Conservation (phyloP, 495 filamentous ascomycete species). For the Aspergillus indologenus region DNA sequence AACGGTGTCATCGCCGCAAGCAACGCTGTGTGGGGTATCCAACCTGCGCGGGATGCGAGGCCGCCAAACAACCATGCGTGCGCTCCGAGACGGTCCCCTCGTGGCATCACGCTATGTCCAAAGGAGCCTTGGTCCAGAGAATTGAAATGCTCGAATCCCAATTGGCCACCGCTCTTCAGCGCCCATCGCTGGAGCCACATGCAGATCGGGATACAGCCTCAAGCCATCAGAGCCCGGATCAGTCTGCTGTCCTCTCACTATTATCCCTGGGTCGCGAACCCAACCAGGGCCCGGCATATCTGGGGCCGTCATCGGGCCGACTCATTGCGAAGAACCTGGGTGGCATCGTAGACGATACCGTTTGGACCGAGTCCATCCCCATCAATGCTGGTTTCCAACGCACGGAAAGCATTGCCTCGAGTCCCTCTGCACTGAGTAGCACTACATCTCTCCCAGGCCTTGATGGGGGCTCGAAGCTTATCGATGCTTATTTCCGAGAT, state of each 20-base stretch:
- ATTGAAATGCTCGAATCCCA: conserved; percentile 26
- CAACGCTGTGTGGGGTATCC: conserved; percentile 28
- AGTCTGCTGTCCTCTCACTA: conserved; percentile 20
- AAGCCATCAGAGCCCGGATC: background rate
- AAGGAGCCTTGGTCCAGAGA: conserved; percentile 22
- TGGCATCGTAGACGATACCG: conserved; percentile 35
- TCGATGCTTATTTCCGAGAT: conserved; percentile 39
- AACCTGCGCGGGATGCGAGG: conserved; percentile 24
- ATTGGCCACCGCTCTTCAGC: conserved; percentile 10
- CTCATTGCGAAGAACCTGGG: conserved; percentile 34
- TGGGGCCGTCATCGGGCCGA: conserved; percentile 38
- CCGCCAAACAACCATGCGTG: conserved; percentile 20
- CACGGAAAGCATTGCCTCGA: conserved; percentile 4
- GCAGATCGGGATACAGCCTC: background rate
- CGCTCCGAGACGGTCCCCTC: conserved; percentile 20
- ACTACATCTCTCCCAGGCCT: conserved; percentile 33
- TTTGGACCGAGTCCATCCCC: conserved; percentile 33
- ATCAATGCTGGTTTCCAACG: conserved; percentile 24
- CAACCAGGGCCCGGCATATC: conserved; percentile 23
- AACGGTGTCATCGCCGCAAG: conserved; percentile 28
- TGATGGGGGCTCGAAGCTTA: conserved; percentile 27
- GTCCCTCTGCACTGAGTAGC: conserved; percentile 16
- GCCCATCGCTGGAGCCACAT: background rate
- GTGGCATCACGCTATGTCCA: conserved; percentile 33
- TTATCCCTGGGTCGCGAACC: conserved; percentile 31